A percentile compares a stretch with the other conserved stretches of the same genome.
Conservation (phyloP, 2,329 filamentous ascomycete species). For the Lachnellula willkommii region DNA sequence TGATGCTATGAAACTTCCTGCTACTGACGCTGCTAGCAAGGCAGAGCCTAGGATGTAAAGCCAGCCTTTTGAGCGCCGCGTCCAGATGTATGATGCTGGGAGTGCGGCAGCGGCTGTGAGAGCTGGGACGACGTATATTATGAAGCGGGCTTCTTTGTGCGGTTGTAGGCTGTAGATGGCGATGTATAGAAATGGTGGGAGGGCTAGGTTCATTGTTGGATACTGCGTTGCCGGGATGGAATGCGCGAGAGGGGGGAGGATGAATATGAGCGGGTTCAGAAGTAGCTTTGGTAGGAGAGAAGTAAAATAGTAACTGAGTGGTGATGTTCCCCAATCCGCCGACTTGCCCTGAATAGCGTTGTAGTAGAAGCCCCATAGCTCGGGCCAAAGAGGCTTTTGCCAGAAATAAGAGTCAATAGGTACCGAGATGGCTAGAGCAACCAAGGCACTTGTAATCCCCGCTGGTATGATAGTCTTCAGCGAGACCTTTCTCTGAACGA, state of each 20-base stretch:
- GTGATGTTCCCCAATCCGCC: conserved; percentile 79
- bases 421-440: conserved; percentile 65
- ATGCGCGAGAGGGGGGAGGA: conserved; percentile 52
- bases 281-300: conserved; percentile 78
- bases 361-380: conserved; percentile 82
- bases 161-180: conserved; percentile 80
- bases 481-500: conserved; percentile 50
- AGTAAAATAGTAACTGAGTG: conserved; percentile 81
- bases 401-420: conserved; percentile 89
- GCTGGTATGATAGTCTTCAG: conserved; percentile 57
- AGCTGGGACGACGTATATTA: conserved; percentile 79
- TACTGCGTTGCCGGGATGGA: conserved; percentile 40
- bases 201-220: conserved; percentile 45
- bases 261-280: conserved; percentile 65
- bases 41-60: conserved; percentile 51
- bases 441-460: conserved; percentile 58
- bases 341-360: conserved; percentile 83
- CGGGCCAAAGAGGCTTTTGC: conserved; percentile 83
- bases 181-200: conserved; percentile 68
- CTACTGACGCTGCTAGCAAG: conserved; percentile 52
- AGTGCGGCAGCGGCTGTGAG: conserved; percentile 73
- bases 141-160: conserved; percentile 94
- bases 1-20: conserved; percentile 56
- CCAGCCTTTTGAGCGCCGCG: conserved; percentile 56
- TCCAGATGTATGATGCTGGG: conserved; percentile 65